phyloP scores from a whole-genome alignment of 2,329 filamentous ascomycete genomes.

The Elsinoe arachidis region DNA sequence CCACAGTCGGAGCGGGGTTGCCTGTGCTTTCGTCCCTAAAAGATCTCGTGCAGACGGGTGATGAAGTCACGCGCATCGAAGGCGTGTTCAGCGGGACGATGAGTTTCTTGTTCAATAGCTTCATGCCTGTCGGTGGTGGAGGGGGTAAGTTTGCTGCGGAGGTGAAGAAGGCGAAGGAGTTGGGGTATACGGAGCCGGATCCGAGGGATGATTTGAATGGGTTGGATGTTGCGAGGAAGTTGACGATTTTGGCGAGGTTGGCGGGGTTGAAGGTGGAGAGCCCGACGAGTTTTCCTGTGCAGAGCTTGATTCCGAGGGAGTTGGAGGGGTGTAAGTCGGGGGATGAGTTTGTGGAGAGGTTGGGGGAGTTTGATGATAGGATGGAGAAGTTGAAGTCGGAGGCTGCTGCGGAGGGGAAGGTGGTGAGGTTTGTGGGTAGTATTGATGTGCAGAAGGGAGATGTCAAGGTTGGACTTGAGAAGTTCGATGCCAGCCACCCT shows the following conservation, averaged over 20 bases:
- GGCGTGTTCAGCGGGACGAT: constrained; percentile 97
- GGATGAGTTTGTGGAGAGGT: constrained; percentile 73
- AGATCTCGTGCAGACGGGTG: constrained; percentile 89
- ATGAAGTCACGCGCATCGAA: constrained; percentile 84
- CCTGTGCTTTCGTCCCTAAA: constrained; percentile 89
- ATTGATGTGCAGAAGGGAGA: constrained; percentile 73
- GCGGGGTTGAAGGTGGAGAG: constrained; percentile 73
- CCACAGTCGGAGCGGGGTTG: constrained; percentile 84
- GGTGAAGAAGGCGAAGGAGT: constrained; percentile 81
- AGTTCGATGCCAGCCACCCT: constrained; percentile 71
- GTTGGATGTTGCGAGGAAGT: constrained; percentile 84
- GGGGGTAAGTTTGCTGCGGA: constrained; percentile 84
- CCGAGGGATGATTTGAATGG: constrained; percentile 81
- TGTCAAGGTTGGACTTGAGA: constrained; percentile 88
- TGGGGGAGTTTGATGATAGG: constrained; percentile 74
- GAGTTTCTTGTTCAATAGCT: constrained; percentile 97
- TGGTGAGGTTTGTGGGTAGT: constrained; percentile 87
- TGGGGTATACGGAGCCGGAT: constrained; percentile 88
- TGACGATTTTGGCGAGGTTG: constrained; percentile 86
- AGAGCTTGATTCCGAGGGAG: constrained; percentile 83
- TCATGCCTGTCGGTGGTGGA: constrained; percentile 68
- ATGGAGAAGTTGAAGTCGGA: constrained; percentile 83
- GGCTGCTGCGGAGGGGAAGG: constrained; percentile 82
- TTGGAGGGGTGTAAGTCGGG: constrained; percentile 68
- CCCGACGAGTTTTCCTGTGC: constrained; percentile 83